These are phyloP conservation scores for Mycena vulgaris DNA, from an alignment of 768 basidiomycete species.

Conservation along the genomic window DNA sequence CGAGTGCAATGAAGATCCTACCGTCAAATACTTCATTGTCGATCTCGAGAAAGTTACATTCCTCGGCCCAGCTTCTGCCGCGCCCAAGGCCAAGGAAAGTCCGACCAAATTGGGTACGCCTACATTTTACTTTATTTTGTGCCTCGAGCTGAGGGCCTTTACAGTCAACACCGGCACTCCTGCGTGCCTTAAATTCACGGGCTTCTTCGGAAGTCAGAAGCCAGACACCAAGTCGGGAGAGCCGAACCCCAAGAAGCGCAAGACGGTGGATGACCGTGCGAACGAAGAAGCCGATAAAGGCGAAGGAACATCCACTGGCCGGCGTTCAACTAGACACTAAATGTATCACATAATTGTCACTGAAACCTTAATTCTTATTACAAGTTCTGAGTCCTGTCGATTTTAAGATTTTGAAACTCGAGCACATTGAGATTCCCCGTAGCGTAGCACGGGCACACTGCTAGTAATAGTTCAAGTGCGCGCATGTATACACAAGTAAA, in stretches of 20 bases:
- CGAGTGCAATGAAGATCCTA: constrained; percentile 16
- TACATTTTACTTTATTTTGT: background rate
- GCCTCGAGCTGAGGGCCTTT: background rate
- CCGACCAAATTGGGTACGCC: constrained; percentile 7
- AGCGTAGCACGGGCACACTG: background rate
- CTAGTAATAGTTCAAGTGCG: background rate
- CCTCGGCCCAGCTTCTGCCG: background rate
- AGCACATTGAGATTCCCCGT: background rate
- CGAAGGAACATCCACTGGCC: constrained; percentile 8
- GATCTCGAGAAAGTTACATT: constrained; percentile 27
- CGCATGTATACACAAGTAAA: no score
- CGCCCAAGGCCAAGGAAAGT: constrained; percentile 16
- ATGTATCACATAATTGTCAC: background rate
- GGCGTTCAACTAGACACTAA: background rate
- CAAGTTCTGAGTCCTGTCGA: background rate
- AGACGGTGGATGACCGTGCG: background rate
- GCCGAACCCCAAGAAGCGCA: constrained; percentile 9
- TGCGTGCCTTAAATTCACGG: constrained; percentile 18
- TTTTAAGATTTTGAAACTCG: background rate
- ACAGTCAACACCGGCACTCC: constrained; percentile 3
- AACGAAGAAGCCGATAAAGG: constrained; percentile 2
- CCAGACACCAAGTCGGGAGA: background rate
- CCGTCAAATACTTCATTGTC: constrained; percentile 15
- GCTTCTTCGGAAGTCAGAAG: constrained; percentile 15
- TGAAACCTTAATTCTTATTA: background rate